Evolutionary conservation across 1,139 yeast genomes (phyloP), one percentile per base, ranked within the genome.

Genomic region (Pneumocystis murina): DNA sequence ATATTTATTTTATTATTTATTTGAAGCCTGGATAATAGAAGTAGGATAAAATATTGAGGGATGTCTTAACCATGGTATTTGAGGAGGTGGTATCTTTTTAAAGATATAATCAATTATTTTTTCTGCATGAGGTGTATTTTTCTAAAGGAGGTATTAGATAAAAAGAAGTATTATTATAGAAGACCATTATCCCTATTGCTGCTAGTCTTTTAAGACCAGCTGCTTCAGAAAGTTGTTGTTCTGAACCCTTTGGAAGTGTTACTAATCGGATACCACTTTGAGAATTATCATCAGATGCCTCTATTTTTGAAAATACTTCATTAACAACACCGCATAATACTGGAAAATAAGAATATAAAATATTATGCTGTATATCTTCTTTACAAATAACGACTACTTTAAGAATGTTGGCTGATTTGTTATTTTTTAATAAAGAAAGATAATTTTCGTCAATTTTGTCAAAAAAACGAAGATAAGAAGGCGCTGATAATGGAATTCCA

Each of bases 221-320:
- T 58, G 60, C 60, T 58, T 40, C 30, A 58, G 60, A 38, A 58
- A 58, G 60, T 30, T 40, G 28, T 40, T 58, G 43, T 12, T 58
- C 60, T 28, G 60, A 38, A 14, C 60, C 60, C 14, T 40, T 58
- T 58, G 60, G 60, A 38, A 58, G 60, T 28, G 60, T 20, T 58
- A 58, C 30, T 58, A 58, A 58, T 40, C 60, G 38, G 3, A 58
- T 58, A 24, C 55, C 55, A 12, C 33, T 8, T 24, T 48, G 55
- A 24, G 33, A 48, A 24, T 24, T 16, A 24, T 24, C 14, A 38
- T 58, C 28, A 30, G 16, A 12, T 30, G 39, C 30, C 30, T 58
- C 60, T 24, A 48, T 48, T 48, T 48, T 48, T 48, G 33, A 48
- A 24, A 48, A 4, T 12, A 12, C 16, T 20, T 58, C 60, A 30